Conservation (phyloP, 2,329 filamentous ascomycete species). For the Grosmannia penicillata region DNA sequence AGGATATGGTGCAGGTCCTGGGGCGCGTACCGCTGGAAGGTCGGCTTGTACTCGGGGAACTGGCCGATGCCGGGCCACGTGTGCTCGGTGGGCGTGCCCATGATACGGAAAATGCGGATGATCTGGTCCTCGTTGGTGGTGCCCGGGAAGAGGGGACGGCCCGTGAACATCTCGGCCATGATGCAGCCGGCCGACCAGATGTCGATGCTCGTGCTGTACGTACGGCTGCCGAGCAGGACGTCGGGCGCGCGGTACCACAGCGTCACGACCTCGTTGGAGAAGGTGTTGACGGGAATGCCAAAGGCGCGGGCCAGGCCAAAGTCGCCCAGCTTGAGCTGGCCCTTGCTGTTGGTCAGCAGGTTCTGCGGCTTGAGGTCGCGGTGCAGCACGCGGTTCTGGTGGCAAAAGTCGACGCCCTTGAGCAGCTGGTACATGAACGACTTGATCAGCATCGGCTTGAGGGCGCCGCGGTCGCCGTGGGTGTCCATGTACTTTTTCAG, state of each 20-base stretch:
- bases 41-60: constrained; percentile 95
- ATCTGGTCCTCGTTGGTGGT: constrained; percentile 98
- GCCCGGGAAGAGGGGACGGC: constrained; percentile 85
- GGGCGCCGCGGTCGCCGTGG: constrained; percentile 71
- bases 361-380: constrained; percentile 95
- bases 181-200: constrained; percentile 99
- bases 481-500: constrained; percentile 98
- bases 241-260: constrained; percentile 96
- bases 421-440: constrained; percentile 98
- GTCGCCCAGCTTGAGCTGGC: constrained; percentile 81
- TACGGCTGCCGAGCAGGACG: constrained; percentile 81
- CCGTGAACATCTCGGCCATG: constrained; percentile 99
- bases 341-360: constrained; percentile 84
- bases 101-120: constrained; percentile 91
- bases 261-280: constrained; percentile 95
- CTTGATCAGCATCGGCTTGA: constrained; percentile 86
- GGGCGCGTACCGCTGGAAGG: constrained; percentile 86
- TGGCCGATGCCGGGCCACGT: constrained; percentile 92
- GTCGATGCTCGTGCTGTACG: constrained; percentile 99
- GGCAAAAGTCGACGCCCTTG: constrained; percentile 92
- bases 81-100: constrained; percentile 92
- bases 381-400: constrained; percentile 91
- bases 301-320: constrained; percentile 91
- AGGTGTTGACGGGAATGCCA: constrained; percentile 94
- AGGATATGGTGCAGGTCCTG: constrained; percentile 79